Percentiles rank a stretch among this genome's conserved stretches.
phyloP scores from a whole-genome alignment of 2,329 filamentous ascomycete species.

The Phyllosticta paracitricarpa region DNA sequence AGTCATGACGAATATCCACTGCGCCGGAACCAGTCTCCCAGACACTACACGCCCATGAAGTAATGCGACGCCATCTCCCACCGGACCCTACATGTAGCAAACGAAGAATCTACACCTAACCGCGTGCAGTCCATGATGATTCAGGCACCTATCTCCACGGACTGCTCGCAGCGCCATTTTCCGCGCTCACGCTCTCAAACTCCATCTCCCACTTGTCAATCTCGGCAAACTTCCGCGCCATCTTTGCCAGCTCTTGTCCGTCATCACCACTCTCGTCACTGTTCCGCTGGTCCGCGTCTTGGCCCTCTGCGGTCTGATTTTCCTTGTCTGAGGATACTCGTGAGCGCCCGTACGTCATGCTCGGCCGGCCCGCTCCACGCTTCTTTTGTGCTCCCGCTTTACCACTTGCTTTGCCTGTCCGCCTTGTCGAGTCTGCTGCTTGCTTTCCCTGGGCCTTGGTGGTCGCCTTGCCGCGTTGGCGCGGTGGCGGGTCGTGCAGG shows the following conservation, averaged over 20 bases:
- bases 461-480: neutral
- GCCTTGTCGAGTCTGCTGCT: conserved; percentile 1
- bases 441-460: conserved; percentile 16
- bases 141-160: conserved; percentile 24
- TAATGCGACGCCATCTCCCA: too few species aligned
- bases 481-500: conserved; percentile 9
- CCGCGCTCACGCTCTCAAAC: conserved; percentile 38
- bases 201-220: conserved; percentile 42
- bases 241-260: conserved; percentile 31
- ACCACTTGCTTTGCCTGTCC: neutral
- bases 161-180: conserved; percentile 23
- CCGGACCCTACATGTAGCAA: too few species aligned
- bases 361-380: conserved; percentile 18
- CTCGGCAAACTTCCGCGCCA: conserved; percentile 39
- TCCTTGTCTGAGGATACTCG: conserved; percentile 31
- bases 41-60: too few species aligned
- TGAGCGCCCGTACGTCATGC: conserved; percentile 13
- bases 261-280: conserved; percentile 16
- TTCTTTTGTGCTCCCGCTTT: conserved; percentile 12
- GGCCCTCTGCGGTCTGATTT: conserved; percentile 20
- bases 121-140: neutral
- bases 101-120: too few species aligned
- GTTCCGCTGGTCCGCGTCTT: conserved; percentile 16
- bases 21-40: too few species aligned
- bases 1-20: too few species aligned